Evolutionary conservation across 2,329 filamentous ascomycete species (phyloP), one percentile per base, ranked within the genome.

Genomic region (Neonectria ditissima): DNA sequence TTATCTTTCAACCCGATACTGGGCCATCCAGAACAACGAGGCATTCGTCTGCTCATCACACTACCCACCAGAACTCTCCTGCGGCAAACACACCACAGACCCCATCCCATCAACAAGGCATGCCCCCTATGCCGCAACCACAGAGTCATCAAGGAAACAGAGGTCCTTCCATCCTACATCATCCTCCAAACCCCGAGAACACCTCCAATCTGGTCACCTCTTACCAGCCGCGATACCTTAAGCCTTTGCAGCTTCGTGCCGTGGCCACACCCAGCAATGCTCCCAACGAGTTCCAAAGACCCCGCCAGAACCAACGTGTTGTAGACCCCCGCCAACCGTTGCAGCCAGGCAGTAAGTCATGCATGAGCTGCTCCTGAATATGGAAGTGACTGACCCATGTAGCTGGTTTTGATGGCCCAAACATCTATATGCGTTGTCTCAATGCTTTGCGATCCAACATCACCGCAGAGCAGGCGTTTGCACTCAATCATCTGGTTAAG

Each of bases 401-500:
- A 83, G 82, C 80, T 70, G 87, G 88, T 7, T 91, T 89, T 70
- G 89, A 92, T 65, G 92, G 92, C 1, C 92, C 92, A 2, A 96
- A 97, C 74, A 97, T 97, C 68, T 98, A 97, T 75, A 91, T 95
- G 52, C 90, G 94, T 45, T 97, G 93, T 66, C 86, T 97, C 39
- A 90, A 94, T 70, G 91, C 94, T 5, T 82, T 99, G 26, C 91
- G 92, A 66, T 97, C 93, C 14, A 88, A 89, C 2, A 88, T 97
- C 26, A 86, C 87, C 4, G 86, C 90, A 13, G 95, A 99, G 76
- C 92, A 97, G 73, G 90, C 93, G n/a, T 98, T 97, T 79, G 95
- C 94, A 0, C 83, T 98, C 11, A 93, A 97, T 72, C 95, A 98
- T 73, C 82, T 98, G 4, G 94, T 98, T 63, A 97, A 97, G 76